Base-by-base conservation (phyloP, 176 grass and related monocot genomes). In the Eleusine coracana region DNA sequence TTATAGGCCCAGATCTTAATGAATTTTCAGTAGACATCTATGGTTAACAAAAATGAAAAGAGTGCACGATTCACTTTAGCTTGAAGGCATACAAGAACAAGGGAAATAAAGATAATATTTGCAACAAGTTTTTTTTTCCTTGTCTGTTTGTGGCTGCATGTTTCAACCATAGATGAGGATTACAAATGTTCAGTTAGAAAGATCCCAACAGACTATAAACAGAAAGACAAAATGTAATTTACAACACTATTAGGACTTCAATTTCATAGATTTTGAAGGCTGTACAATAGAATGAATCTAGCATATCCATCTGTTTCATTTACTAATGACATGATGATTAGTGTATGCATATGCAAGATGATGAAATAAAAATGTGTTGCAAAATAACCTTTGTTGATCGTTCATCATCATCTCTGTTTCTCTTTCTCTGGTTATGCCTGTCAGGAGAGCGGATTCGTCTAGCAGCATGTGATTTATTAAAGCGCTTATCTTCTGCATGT, bases 331-430 rank as follows among this genome's bases (percentile, higher is more conserved):
- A 80, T 29, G 10, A 67, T 55, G 23, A 65, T 45, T 45, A 66
- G 39, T 15, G 71, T 46, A 72, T 41, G 3, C 15, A 60, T 28
- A 73, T 28, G 71, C 21, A 65, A 20, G 49, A 84, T 74, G 62
- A 58, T 67, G 21, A 6, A 69, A 75, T 18, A n/a, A 12, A 25
- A 52, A 64, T 21, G 59, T 12, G 15, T 69, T 83, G 68, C 37
- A 83, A 90, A 62, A 60, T 48, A 60, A 37, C 94, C 95, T 92
- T 92, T 13, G 21, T 86, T 68, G 65, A 76, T n/a, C 71, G 83
- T 50, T 58, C 29, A 56, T 92, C 85, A 15, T 88, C 87, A 52
- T 93, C 87, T 79, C 87, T 75, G 63, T 27, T 73, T 67, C 93
- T 86, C 80, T 90, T 92, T 87, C 80, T 88, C 37, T 76, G 77